Conservation (phyloP, 2,329 filamentous ascomycete species). For the Neopestalotiopsis clavispora region DNA sequence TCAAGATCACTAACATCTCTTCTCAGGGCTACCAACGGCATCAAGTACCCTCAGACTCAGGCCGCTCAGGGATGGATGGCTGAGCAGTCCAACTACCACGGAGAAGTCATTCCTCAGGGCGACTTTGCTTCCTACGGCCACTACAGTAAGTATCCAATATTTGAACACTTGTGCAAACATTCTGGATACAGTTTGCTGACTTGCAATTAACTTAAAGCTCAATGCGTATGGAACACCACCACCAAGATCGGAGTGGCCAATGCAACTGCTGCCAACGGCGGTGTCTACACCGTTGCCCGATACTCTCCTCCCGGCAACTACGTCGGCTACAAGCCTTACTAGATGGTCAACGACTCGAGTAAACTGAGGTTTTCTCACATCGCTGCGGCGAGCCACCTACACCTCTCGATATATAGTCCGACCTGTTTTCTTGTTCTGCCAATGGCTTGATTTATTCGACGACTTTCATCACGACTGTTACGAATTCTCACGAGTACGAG, state of each 20-base stretch:
- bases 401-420: not conserved
- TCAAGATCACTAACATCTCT: not conserved
- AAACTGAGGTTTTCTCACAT: not conserved
- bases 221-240: conserved; percentile 37
- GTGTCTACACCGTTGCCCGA: conserved; percentile 37
- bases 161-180: too few relatives aligned
- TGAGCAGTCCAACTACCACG: conserved; percentile 17
- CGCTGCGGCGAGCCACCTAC: not conserved
- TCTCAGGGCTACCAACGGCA: conserved; percentile 5
- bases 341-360: not conserved
- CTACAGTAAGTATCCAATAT: conserved; percentile 14
- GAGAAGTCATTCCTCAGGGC: conserved; percentile 16
- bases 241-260: conserved; percentile 38
- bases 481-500: not conserved
- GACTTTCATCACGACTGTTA: not conserved
- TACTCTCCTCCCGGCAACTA: conserved; percentile 39
- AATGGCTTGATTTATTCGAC: not conserved
- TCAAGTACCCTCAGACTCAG: conserved; percentile 4
- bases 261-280: conserved; percentile 32
- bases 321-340: conserved; percentile 36
- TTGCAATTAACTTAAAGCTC: conserved; percentile 20
- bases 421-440: not conserved
- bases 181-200: not conserved
- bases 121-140: conserved; percentile 20
- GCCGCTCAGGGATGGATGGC: conserved; percentile 20